Evolutionary conservation across 306 rosid genomes (phyloP), one percentile per base, ranked within the genome.

Genomic region (Quercus aquifolioides): DNA sequence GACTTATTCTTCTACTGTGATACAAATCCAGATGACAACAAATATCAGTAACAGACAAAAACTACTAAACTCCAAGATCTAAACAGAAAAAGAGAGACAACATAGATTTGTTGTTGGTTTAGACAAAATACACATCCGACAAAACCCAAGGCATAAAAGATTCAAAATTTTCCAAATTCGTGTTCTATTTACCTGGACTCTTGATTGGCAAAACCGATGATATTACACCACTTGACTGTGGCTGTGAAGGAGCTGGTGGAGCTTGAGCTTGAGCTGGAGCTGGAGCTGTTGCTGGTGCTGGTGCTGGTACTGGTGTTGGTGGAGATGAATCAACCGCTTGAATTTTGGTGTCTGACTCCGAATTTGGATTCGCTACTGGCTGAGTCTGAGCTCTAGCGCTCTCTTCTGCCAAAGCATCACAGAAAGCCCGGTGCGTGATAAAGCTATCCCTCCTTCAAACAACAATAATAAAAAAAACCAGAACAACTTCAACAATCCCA

Each of bases 351-450:
- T 86, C 88, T 4, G 85, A 71, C 69, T 88, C 87, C 31, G 90
- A 72, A 80, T 70, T 76, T 64, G 82, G 75, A 71, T 84, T 86
- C 59, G 28, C 84, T 55, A 15, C 55, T n/a, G 69, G 23, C 30
- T 69, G 84, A 75, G 84, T 38, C 21, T 84, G 93, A 80, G 84
- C 84, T 85, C 85, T 87, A 4, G 91, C 87, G 62, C 89, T 88
- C 51, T 94, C 98, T 78, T 87, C 93, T 3, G 97, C 94, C 82
- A 94, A 86, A 21, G 93, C 98, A 83, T 92, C 98, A 52, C 98
- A 94, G 77, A 94, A 94, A 43, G 98, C 97, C 71, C 98, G 90
- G 76, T 94, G 98, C 55, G 98, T 92, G 55, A 94, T 89, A 76
- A 94, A 94, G 84, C 97, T 92, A 78, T 94, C 98, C 88, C 97